Conservation (phyloP, 306 rosid species). For the Abrus precatorius region DNA sequence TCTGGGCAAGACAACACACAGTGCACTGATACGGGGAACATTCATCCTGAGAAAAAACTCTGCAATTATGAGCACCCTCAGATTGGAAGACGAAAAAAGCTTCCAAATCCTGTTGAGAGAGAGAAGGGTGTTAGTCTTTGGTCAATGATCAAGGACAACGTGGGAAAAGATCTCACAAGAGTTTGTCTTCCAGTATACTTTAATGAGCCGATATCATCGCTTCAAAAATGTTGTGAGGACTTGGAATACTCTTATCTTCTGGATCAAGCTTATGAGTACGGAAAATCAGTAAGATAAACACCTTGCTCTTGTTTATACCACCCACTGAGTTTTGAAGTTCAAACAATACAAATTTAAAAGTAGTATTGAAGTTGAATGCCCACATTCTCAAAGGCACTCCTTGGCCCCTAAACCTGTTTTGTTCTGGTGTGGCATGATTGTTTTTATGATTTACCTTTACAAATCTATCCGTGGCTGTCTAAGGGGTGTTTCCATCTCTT, state of each 20-base stretch:
- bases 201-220: conserved; percentile 97
- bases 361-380: neutral
- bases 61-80: conserved; percentile 51
- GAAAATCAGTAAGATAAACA: conserved; percentile 74
- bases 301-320: conserved; percentile 17
- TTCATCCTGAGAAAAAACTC: conserved; percentile 49
- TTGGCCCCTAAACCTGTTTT: neutral
- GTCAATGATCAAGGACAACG: conserved; percentile 98
- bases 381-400: neutral
- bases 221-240: conserved; percentile 96
- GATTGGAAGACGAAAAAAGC: conserved; percentile 78
- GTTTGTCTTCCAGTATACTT: conserved; percentile 98
- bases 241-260: conserved; percentile 91
- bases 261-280: conserved; percentile 85
- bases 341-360: conserved; percentile 5
- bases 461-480: neutral
- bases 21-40: conserved; percentile 54
- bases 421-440: neutral
- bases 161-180: conserved; percentile 94
- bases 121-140: conserved; percentile 98
- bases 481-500: neutral
- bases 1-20: conserved; percentile 49
- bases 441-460: neutral
- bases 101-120: conserved; percentile 92
- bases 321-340: conserved; percentile 9